phyloP scores from a whole-genome alignment of 169 alveolate species.

The Perkinsus marinus region DNA sequence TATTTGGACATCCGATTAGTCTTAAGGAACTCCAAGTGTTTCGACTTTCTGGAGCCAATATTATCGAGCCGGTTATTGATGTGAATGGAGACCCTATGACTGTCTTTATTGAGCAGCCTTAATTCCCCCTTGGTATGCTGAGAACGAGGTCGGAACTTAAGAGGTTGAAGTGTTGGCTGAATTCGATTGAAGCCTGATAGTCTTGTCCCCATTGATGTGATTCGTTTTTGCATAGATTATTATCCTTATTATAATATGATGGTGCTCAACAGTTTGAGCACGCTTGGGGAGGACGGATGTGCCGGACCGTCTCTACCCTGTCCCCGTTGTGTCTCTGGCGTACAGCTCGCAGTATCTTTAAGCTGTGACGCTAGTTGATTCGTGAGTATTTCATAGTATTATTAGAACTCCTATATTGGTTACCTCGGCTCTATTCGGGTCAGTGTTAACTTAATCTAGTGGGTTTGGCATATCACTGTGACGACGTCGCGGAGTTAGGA shows the following conservation, averaged over 20 bases:
- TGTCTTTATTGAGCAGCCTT: neutral
- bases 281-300: neutral
- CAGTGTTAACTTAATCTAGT: no score
- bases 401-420: no score
- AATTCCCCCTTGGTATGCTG: neutral
- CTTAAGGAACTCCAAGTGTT: neutral
- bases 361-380: no score
- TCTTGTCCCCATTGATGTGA: neutral
- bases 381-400: no score
- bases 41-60: neutral
- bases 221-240: neutral
- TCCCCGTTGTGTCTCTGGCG: neutral
- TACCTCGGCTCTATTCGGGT: no score
- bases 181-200: neutral
- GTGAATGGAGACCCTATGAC: neutral
- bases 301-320: no score
- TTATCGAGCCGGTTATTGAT: neutral
- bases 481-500: no score
- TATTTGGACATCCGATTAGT: neutral
- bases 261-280: neutral
- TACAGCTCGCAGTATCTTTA: no score
- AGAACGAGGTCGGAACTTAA: neutral
- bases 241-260: neutral
- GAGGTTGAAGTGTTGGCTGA: neutral
- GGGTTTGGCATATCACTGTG: no score